phyloP scores from a whole-genome alignment of 345 rosid genomes.

The Hypericum perforatum region DNA sequence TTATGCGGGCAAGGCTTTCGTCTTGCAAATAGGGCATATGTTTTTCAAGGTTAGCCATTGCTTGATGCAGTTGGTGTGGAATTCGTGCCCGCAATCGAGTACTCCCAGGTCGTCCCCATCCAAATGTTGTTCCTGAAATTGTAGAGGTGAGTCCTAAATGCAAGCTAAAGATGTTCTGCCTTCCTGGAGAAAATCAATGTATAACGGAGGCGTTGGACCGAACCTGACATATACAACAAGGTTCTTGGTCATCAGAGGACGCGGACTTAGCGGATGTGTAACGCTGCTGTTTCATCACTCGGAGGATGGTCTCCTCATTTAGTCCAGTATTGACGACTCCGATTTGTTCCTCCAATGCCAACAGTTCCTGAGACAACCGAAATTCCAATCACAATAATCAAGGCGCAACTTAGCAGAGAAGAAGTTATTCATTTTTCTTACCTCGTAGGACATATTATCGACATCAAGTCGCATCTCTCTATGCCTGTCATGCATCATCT shows the following conservation, averaged over 20 bases:
- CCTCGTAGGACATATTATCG: slow-evolving; percentile 26
- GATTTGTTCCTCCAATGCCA: slow-evolving; percentile 24
- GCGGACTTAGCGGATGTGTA: slow-evolving; percentile 1
- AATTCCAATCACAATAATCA: background rate
- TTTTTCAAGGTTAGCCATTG: slow-evolving; percentile 19
- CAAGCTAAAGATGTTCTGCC: too few relatives aligned
- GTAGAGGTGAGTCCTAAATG: background rate
- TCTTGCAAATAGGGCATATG: slow-evolving; percentile 21
- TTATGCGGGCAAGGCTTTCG: slow-evolving; percentile 30
- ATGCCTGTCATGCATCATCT: slow-evolving; percentile 20
- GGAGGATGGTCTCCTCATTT: slow-evolving; percentile 13
- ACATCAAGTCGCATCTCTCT: slow-evolving; percentile 24
- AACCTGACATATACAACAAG: slow-evolving; percentile 22
- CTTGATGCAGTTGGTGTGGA: slow-evolving; percentile 18
- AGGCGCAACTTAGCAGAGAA: background rate
- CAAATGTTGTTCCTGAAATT: slow-evolving; percentile 14
- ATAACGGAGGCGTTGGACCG: background rate
- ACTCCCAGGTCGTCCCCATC: slow-evolving; percentile 15
- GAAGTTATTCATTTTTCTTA: background rate
- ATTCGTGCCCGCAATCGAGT: slow-evolving; percentile 19
- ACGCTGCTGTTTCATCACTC: slow-evolving; percentile 12
- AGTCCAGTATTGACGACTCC: slow-evolving; percentile 22
- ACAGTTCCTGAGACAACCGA: slow-evolving; percentile 14
- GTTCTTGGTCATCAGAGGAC: slow-evolving; percentile 10
- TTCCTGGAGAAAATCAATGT: too few relatives aligned